Conservation (phyloP, 257 asterid species). For the Nicotiana undulata region DNA sequence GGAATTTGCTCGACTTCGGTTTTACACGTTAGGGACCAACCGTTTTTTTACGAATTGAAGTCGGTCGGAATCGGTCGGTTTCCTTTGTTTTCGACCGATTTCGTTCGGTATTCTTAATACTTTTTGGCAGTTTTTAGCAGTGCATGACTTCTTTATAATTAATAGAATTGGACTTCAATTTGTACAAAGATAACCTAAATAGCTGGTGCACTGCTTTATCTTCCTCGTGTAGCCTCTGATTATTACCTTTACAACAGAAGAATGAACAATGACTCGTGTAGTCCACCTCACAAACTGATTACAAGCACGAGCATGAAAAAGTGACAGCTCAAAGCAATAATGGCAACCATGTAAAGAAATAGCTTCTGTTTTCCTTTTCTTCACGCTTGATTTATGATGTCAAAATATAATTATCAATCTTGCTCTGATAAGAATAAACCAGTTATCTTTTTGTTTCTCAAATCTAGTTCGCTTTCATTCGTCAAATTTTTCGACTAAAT, state of each 20-base stretch:
- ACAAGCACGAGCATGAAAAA: neutral
- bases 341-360: neutral
- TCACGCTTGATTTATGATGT: neutral
- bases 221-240: too few relatives aligned
- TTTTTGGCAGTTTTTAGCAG: too few relatives aligned
- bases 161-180: neutral
- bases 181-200: neutral
- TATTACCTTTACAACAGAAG: neutral
- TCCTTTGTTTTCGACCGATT: too few relatives aligned
- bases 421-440: neutral
- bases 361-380: neutral
- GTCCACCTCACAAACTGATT: conserved; percentile 9
- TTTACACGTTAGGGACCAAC: too few relatives aligned
- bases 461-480: neutral
- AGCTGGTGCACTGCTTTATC: neutral
- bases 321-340: conserved; percentile 2
- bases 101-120: too few relatives aligned
- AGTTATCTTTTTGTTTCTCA: neutral
- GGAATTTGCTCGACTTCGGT: too few relatives aligned
- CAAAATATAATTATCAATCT: neutral
- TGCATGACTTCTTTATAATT: too few relatives aligned
- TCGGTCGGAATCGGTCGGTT: too few relatives aligned
- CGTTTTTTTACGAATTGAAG: too few relatives aligned
- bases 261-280: neutral
- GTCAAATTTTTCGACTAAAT: neutral